Evolutionary conservation across 352 stramenopile genomes (phyloP), one percentile per base, ranked within the genome.

Genomic region (Phytopythium mirpurense): DNA sequence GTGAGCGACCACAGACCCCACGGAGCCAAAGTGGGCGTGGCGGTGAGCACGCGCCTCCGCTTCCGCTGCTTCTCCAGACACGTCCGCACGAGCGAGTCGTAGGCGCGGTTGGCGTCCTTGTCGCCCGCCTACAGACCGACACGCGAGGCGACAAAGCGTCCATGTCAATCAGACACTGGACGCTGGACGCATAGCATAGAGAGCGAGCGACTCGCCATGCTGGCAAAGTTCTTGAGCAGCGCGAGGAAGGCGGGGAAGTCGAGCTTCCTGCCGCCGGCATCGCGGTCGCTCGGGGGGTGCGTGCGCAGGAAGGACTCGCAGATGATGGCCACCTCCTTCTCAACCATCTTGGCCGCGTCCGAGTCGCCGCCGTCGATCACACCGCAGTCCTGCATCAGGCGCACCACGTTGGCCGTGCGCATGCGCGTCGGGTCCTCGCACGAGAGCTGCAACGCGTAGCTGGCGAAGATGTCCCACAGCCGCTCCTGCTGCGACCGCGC

Each of bases 401-500:
- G 84, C 43, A 88, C 72, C 23, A 90, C 72, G 40, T 74, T 88
- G 49, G 61, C 62, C 19, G 85, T 64, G 52, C 79, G 75, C 57
- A 93, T 86, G 29, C 72, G 66, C 21, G 79, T 88, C 21, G 82
- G 82, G 59, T 93, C 79, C 45, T 93, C 82, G 14, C 62, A 83
- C n/a, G 77, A 89, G 16, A 88, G 76, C 51, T 84, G 78, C 45
- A 93, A 59, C 42, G 79, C 75, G 48, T 90, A 93, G 18, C 70
- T 71, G 5, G 78, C 79, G 32, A 90, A 93, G 50, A 90, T 82
- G 51, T 88, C 76, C 81, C 81, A 93, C 16, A 93, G 63, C 37
- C 77, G 70, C 49, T 93, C 82, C 31, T 86, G 74, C 55, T 88
- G 74, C 21, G 70, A 75, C 12, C 72, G 70, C 54, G 82, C 82